phyloP scores from a whole-genome alignment of 345 rosid species.

The Murraya paniculata region DNA sequence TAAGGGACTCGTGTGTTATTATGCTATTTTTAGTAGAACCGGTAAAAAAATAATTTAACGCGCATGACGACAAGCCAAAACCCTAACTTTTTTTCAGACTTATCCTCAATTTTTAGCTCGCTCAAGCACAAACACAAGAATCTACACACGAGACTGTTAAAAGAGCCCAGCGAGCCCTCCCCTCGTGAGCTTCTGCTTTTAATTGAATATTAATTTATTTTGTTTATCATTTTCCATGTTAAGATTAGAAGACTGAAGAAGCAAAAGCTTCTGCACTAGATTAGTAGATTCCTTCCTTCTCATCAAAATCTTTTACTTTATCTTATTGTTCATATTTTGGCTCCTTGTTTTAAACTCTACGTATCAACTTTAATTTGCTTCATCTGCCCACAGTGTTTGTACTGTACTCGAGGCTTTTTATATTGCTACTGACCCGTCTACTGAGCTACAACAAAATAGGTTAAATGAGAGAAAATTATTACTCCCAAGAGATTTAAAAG shows the following conservation, averaged over 20 bases:
- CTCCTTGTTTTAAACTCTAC: neutral
- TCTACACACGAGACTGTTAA: neutral
- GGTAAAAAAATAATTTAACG: no score
- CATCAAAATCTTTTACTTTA: neutral
- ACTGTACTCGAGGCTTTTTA: neutral
- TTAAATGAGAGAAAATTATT: neutral
- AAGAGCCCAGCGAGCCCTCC: neutral
- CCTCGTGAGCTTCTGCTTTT: neutral
- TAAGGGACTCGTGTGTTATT: neutral
- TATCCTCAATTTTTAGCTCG: neutral
- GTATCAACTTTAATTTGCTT: neutral
- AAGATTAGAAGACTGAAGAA: neutral
- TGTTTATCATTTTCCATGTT: neutral
- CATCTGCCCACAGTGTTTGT: neutral
- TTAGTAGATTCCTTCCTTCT: slow-evolving; percentile 2
- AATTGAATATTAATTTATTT: neutral
- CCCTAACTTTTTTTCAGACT: neutral
- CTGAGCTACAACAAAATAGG: neutral
- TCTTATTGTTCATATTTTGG: neutral
- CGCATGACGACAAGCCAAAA: slow-evolving; percentile 1
- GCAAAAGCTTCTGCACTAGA: neutral
- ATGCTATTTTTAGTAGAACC: neutral
- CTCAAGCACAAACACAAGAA: slow-evolving; percentile 10
- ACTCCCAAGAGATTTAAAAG: neutral
- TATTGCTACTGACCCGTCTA: neutral